Evolutionary conservation across 495 filamentous ascomycete species (phyloP).

Genomic region (Penicillium desertorum): DNA sequence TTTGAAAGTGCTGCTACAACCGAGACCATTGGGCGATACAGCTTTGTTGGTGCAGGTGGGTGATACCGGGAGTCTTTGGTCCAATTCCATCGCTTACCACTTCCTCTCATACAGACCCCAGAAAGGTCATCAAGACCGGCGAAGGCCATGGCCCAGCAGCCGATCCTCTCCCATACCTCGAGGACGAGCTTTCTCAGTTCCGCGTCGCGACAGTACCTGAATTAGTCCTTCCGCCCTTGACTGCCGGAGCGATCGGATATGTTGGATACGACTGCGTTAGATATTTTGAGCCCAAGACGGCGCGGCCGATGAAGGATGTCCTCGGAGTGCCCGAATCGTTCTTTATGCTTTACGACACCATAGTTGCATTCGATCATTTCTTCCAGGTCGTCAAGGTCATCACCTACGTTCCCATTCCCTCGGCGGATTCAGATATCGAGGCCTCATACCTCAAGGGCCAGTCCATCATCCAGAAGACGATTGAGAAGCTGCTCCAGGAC

Average conservation of each 20-base stretch:
- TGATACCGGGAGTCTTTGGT: constrained; percentile 10
- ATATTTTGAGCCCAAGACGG: constrained; percentile 96
- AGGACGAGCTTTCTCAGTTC: constrained; percentile 73
- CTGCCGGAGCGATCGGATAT: constrained; percentile 92
- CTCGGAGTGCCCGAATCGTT: constrained; percentile 86
- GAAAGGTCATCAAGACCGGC: constrained; percentile 84
- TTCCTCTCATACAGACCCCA: constrained; percentile 56
- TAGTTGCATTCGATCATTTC: constrained; percentile 93
- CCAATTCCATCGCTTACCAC: constrained; percentile 11
- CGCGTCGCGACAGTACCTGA: constrained; percentile 78
- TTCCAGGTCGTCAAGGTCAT: constrained; percentile 89
- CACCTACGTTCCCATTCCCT: constrained; percentile 68
- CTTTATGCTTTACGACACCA: constrained; percentile 97
- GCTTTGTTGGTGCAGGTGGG: constrained; percentile 86
- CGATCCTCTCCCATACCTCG: constrained; percentile 80
- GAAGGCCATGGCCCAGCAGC: constrained; percentile 76
- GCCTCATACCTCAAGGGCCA: constrained; percentile 65
- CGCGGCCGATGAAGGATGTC: constrained; percentile 80
- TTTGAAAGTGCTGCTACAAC: constrained; percentile 92
- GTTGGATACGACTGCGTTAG: constrained; percentile 95
- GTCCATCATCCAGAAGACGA: constrained; percentile 59
- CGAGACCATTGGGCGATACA: constrained; percentile 89
- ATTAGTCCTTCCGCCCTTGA: constrained; percentile 76
- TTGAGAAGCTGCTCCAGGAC: constrained; percentile 65
- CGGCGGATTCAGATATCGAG: constrained; percentile 50